These are phyloP conservation scores for Phlebiopsis flavidoalba DNA, from an alignment of 768 basidiomycete genomes.

Conservation along the genomic window DNA sequence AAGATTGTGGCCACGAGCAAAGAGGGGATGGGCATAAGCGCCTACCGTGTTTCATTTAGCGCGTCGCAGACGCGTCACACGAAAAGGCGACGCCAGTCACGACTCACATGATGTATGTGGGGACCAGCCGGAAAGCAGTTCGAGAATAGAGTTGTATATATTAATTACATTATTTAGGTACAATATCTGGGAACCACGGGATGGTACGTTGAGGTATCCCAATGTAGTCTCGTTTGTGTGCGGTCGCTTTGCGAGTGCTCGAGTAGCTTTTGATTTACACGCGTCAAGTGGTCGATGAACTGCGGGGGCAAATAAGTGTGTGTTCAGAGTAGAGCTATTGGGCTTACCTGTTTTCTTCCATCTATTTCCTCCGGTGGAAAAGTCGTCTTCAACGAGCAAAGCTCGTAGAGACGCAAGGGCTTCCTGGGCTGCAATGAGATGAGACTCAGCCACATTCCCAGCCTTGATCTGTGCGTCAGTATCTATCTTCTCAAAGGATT, in stretches of 20 bases:
- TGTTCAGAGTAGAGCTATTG: background rate
- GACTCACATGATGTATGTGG: too few relatives aligned
- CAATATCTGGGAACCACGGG: background rate
- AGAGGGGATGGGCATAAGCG: background rate
- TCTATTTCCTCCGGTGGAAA: background rate
- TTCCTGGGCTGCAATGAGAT: constrained; percentile 38
- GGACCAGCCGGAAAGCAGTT: too few relatives aligned
- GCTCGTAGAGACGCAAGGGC: constrained; percentile 26
- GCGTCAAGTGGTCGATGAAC: background rate
- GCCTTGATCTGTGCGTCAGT: constrained; percentile 23
- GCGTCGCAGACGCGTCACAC: background rate
- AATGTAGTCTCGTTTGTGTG: background rate
- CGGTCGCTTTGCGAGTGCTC: background rate
- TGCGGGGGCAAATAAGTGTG: background rate
- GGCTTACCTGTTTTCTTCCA: constrained; percentile 11
- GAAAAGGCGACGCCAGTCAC: background rate
- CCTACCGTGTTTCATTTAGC: constrained; percentile 1
- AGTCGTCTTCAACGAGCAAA: constrained; percentile 8
- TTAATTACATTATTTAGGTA: background rate
- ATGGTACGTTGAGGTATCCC: constrained; percentile 9
- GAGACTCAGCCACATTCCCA: constrained; percentile 32
- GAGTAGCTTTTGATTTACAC: background rate
- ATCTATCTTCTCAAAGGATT: background rate
- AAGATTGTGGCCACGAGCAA: background rate
- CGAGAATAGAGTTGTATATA: too few relatives aligned